These are phyloP conservation scores for Pythium aristosporum DNA, from an alignment of 352 stramenopile species.

Conservation along the genomic window DNA sequence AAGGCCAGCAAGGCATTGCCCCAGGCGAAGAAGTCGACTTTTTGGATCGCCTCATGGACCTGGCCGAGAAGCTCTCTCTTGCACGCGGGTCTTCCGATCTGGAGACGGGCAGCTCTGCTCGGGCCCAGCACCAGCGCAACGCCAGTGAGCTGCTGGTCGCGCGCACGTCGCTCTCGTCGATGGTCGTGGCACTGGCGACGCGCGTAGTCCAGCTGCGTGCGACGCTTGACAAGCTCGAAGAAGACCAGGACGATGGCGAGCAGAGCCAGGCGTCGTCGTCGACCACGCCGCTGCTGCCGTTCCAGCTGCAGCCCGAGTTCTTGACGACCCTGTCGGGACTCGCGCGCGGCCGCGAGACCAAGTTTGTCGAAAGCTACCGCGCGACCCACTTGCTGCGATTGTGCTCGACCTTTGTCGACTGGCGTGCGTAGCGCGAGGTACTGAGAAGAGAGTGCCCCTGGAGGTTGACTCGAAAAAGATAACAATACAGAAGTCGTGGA, in stretches of 20 bases:
- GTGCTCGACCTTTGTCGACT: slow-evolving; percentile 26
- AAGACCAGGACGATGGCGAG: slow-evolving; percentile 17
- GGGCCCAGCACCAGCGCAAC: slow-evolving; percentile 4
- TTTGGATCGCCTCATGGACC: slow-evolving; percentile 53
- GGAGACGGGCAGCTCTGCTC: background rate
- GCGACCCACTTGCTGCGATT: slow-evolving; percentile 21
- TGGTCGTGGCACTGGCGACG: slow-evolving; percentile 27
- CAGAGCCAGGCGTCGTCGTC: slow-evolving; percentile 8
- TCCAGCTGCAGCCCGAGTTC: slow-evolving; percentile 23
- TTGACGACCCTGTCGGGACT: slow-evolving; percentile 18
- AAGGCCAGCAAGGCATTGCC: slow-evolving; percentile 57
- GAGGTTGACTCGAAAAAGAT: background rate
- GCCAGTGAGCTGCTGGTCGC: slow-evolving; percentile 25
- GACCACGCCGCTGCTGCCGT: background rate
- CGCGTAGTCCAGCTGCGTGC: slow-evolving; percentile 22
- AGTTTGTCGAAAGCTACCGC: slow-evolving; percentile 32
- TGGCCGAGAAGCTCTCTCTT: slow-evolving; percentile 50
- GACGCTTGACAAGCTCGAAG: slow-evolving; percentile 10
- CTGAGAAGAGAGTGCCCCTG: background rate
- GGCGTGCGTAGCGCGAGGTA: slow-evolving; percentile 11
- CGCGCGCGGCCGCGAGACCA: slow-evolving; percentile 26
- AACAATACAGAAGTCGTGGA: background rate
- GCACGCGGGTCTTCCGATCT: background rate
- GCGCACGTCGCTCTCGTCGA: slow-evolving; percentile 27
- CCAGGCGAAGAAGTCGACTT: slow-evolving; percentile 54